Evolutionary conservation across 768 basidiomycete species (phyloP).

Genomic region (Termitomyces bulborhizus): DNA sequence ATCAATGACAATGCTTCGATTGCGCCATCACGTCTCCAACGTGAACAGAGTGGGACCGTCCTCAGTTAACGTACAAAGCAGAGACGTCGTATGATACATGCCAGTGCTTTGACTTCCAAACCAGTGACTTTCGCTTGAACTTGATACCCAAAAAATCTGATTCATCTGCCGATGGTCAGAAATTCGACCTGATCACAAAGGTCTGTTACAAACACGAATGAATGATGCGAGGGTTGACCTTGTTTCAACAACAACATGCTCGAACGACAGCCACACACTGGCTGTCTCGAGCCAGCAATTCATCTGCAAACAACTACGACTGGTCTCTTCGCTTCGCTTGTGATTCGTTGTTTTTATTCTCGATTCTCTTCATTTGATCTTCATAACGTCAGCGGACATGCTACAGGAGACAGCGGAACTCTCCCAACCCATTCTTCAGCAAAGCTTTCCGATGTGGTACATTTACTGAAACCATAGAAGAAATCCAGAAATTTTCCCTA

Average conservation of each 20-base stretch:
- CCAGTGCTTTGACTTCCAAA: constrained; percentile 21
- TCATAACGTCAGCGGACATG: constrained; percentile 16
- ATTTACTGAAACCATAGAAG: neutral
- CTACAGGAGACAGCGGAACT: constrained; percentile 20
- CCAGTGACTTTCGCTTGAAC: constrained; percentile 24
- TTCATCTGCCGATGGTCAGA: constrained; percentile 19
- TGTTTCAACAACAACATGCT: neutral
- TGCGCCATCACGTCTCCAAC: neutral
- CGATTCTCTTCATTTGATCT: neutral
- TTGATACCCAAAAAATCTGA: constrained; percentile 24
- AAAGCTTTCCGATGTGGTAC: constrained; percentile 11
- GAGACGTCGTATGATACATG: constrained; percentile 17
- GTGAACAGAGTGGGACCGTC: too few species aligned
- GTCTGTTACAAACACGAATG: neutral
- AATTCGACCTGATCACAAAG: constrained; percentile 26
- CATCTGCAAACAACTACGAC: constrained; percentile 17
- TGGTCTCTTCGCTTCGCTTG: constrained; percentile 23
- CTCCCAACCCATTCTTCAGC: constrained; percentile 15
- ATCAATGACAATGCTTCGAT: constrained; percentile 6
- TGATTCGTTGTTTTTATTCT: neutral
- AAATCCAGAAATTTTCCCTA: neutral
- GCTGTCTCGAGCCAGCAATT: constrained; percentile 25
- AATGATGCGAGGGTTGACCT: neutral
- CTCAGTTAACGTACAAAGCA: constrained; percentile 10
- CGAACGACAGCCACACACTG: constrained; percentile 10